A percentile compares a stretch with the other conserved stretches of the same genome.
Conservation (phyloP, 306 rosid genomes). For the Mucuna pruriens region DNA sequence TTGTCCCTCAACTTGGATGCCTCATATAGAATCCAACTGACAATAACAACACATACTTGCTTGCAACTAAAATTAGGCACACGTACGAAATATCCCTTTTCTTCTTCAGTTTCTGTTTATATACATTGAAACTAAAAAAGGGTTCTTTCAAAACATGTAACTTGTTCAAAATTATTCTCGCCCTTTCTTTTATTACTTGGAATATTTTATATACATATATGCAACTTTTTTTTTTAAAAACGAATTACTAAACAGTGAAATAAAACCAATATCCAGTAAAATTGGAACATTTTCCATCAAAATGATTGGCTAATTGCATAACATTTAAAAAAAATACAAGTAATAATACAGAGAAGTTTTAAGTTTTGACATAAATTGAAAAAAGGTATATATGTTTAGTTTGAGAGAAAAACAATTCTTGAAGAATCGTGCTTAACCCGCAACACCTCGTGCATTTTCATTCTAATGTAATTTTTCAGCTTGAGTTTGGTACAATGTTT, state of each 20-base stretch:
- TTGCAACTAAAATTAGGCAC: conserved; percentile 25
- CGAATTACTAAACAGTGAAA: background rate
- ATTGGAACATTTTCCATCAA: background rate
- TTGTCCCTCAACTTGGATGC: conserved; percentile 36
- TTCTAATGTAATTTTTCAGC: background rate
- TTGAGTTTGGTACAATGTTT: background rate
- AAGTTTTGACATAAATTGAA: background rate
- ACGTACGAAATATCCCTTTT: background rate
- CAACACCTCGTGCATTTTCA: background rate
- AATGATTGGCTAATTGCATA: background rate
- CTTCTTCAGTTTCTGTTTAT: background rate
- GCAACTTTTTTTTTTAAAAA: background rate
- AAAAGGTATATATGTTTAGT: background rate
- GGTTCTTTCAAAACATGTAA: background rate
- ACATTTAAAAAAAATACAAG: background rate
- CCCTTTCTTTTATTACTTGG: background rate
- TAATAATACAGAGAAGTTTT: background rate
- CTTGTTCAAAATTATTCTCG: background rate
- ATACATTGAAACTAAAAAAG: background rate
- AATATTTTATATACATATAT: background rate
- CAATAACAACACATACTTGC: conserved; percentile 21
- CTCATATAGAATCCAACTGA: conserved; percentile 37
- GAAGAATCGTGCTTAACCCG: background rate
- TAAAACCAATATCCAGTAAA: background rate
- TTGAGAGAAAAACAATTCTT: background rate